Base-by-base conservation (phyloP, 352 stramenopile species). In the Phytopythium vexans region DNA sequence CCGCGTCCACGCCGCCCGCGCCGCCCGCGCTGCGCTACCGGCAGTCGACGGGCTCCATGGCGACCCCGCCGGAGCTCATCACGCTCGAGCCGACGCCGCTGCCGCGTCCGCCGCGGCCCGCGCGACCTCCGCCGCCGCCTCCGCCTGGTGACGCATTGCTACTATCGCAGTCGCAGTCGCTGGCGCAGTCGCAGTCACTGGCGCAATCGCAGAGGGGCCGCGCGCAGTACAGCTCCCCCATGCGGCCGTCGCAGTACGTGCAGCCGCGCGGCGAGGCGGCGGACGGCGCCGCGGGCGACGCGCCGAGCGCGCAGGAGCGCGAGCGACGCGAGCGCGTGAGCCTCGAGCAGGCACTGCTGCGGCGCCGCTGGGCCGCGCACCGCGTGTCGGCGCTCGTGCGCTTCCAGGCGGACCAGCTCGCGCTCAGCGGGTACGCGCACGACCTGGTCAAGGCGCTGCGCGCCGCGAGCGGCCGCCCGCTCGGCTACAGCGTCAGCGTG, bases 401-500 rank as follows among this genome's bases (percentile, higher is more conserved):
- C 47, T 86, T 88, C 58, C 68, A 66, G 10, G 56, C 52, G 34
- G 58, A 74, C 1, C 35, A 78, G 56, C 48, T 27, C 21, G 21
- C 21, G 21, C 66, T 88, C 31, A 75, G 73, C 37, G 52, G 61
- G 21, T 86, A 88, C 50, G 77, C 75, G 39, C 74, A 83, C 49
- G 77, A 86, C 41, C 56, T 88, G 42, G 71, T 88, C 47, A 89
- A 88, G 54, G 73, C 73, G 40, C 54, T 87, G 45, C 77, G 80
- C 34, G 68, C 76, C 12, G 55, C 59, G n/a, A 78, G 64, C 41
- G 66, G 63, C 36, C 63, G 70, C 43, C 75, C 85, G 59, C 82
- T 82, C 41, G 77, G 77, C 15, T 88, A 88, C 66, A 77, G 58
- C 43, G 77, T 88, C 37, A 82, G 72, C 49, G 83, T 88, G 49